These are phyloP conservation scores for Saccharomyces uvarum DNA, from an alignment of 1,139 yeast genomes.

Conservation along the genomic window DNA sequence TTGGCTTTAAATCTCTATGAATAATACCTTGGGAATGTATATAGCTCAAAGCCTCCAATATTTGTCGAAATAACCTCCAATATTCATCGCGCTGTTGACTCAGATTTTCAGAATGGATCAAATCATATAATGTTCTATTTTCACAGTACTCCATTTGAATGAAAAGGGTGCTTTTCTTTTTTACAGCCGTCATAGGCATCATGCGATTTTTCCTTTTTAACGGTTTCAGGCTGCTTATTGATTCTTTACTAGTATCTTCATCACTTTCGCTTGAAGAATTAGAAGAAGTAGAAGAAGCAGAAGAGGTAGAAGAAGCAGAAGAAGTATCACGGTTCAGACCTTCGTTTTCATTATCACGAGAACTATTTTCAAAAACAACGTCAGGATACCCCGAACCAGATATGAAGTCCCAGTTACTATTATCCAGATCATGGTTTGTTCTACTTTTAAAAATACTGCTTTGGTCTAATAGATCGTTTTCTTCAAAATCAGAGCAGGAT, in stretches of 20 bases:
- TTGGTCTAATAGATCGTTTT: constrained; percentile 21
- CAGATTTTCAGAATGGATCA: constrained; percentile 70
- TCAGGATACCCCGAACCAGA: constrained; percentile 56
- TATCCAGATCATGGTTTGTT: constrained; percentile 18
- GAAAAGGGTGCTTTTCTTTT: constrained; percentile 47
- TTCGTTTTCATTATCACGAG: constrained; percentile 26
- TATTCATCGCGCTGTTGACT: constrained; percentile 67
- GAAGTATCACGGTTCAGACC: constrained; percentile 1
- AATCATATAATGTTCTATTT: constrained; percentile 76
- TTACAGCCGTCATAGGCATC: constrained; percentile 12
- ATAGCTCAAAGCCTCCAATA: constrained; percentile 82
- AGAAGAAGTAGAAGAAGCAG: background rate
- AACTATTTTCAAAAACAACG: constrained; percentile 49
- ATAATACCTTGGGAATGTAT: constrained; percentile 92
- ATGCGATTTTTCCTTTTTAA: constrained; percentile 28
- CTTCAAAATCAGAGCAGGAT: constrained; percentile 9
- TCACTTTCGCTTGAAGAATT: constrained; percentile 4
- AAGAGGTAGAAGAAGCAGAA: constrained; percentile 1
- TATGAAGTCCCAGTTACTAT: constrained; percentile 47
- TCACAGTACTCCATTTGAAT: constrained; percentile 99
- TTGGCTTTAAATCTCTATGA: constrained; percentile 91
- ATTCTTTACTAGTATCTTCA: constrained; percentile 5
- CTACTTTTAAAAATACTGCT: constrained; percentile 27
- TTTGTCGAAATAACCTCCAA: constrained; percentile 83
- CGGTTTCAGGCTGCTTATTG: constrained; percentile 7